phyloP scores from a whole-genome alignment of 176 grass and related monocot species.

The Carex littledalei region DNA sequence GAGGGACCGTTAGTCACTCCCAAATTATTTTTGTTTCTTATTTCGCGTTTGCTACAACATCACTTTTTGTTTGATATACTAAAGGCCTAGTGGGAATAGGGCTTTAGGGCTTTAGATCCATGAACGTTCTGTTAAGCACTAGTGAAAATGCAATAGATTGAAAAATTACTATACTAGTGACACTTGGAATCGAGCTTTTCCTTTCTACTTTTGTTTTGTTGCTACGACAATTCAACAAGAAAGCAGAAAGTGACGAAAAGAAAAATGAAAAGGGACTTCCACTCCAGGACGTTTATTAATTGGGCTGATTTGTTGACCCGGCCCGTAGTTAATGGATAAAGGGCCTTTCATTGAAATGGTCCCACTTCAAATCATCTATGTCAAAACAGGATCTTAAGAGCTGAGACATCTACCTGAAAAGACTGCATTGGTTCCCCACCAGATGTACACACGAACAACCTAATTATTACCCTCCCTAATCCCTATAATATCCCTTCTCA shows the following conservation, averaged over 20 bases:
- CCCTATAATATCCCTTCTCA: not conserved
- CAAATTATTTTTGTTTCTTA: no score
- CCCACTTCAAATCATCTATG: not conserved
- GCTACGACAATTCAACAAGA: not conserved
- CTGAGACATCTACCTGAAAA: not conserved
- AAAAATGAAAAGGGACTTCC: not conserved
- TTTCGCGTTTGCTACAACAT: no score
- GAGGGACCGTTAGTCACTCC: no score
- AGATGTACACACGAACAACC: not conserved
- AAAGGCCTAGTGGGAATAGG: not conserved
- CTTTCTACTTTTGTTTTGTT: not conserved
- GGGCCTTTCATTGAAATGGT: not conserved
- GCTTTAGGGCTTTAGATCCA: not conserved
- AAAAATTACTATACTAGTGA: not conserved
- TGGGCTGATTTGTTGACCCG: not conserved
- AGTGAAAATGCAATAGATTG: not conserved
- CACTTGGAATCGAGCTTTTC: not conserved
- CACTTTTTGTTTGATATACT: no score
- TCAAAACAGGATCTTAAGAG: not conserved
- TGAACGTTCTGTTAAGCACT: not conserved
- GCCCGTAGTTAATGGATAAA: not conserved
- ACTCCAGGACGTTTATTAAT: not conserved
- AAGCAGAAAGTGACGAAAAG: not conserved
- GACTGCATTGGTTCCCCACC: not conserved
- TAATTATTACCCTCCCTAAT: not conserved